Conservation (phyloP, 2,329 filamentous ascomycete genomes). For the Madurella fahalii region DNA sequence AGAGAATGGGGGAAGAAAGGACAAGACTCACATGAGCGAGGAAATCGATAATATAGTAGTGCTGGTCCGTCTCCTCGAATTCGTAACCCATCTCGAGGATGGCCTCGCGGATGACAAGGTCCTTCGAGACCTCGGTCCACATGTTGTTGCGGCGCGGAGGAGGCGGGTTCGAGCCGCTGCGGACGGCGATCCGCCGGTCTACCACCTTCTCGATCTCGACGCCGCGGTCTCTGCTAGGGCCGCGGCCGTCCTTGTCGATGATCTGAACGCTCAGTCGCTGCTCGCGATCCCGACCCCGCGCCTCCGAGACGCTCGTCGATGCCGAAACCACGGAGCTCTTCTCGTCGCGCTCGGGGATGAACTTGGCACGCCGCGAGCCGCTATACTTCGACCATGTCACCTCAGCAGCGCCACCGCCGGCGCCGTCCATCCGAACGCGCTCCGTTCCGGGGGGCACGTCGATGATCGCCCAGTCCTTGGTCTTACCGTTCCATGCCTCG, state of each 20-base stretch:
- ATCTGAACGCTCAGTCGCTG: constrained; percentile 28
- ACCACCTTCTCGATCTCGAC: constrained; percentile 49
- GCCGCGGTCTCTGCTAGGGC: constrained; percentile 31
- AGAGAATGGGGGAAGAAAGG: constrained; percentile 3
- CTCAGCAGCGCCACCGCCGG: constrained; percentile 70
- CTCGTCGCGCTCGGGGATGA: constrained; percentile 63
- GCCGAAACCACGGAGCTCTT: constrained; percentile 27
- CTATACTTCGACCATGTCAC: constrained; percentile 77
- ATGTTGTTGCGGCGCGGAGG: constrained; percentile 37
- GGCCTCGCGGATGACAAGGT: constrained; percentile 80
- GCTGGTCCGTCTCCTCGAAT: constrained; percentile 83
- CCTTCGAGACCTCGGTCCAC: constrained; percentile 73
- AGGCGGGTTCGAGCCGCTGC: constrained; percentile 32
- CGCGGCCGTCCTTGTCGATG: constrained; percentile 24
- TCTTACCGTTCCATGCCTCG: constrained; percentile 70
- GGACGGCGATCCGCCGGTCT: constrained; percentile 45
- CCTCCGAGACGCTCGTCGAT: constrained; percentile 24
- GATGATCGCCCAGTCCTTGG: constrained; percentile 74
- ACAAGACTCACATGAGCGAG: constrained; percentile 70
- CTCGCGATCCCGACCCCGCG: constrained; percentile 17
- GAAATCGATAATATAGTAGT: constrained; percentile 92
- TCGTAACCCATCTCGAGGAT: constrained; percentile 81
- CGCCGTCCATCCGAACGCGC: constrained; percentile 76
- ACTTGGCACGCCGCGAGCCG: constrained; percentile 69
- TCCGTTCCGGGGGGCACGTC: constrained; percentile 82